Evolutionary conservation across 768 basidiomycete species (phyloP).

Genomic region (Coprinopsis marcescibilis): DNA sequence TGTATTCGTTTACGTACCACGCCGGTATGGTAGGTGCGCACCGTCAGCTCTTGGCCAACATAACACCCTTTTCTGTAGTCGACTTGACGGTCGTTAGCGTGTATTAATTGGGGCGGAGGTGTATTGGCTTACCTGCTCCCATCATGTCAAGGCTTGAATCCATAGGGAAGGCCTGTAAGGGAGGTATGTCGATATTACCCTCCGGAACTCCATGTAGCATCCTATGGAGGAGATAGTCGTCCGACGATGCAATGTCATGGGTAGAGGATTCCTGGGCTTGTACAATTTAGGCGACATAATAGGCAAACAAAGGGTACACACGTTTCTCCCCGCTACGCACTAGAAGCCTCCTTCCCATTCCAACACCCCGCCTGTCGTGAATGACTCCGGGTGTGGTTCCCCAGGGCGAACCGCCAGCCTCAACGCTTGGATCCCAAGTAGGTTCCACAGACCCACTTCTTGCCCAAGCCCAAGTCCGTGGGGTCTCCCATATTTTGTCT

Average conservation of each 20-base stretch:
- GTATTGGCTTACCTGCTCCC: constrained; percentile 72
- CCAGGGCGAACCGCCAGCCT: too few relatives aligned
- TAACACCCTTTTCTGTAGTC: constrained; percentile 98
- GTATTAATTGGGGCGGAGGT: constrained; percentile 6
- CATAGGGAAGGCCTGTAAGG: constrained; percentile 82
- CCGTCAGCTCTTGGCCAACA: constrained; percentile 95
- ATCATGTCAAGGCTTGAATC: constrained; percentile 94
- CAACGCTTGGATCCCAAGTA: constrained; percentile 49
- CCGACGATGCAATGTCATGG: constrained; percentile 46
- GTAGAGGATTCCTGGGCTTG: constrained; percentile 49
- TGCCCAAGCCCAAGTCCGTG: constrained; percentile 44
- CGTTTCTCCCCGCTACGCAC: constrained; percentile 66
- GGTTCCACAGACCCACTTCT: constrained; percentile 77
- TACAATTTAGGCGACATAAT: constrained; percentile 2
- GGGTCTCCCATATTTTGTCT: constrained; percentile 25
- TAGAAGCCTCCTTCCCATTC: constrained; percentile 74
- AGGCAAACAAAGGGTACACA: constrained; percentile 35
- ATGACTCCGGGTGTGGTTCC: constrained; percentile 47
- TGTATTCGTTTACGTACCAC: constrained; percentile 84
- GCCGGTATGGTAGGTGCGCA: constrained; percentile 94
- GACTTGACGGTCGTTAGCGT: constrained; percentile 36
- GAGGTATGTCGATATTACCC: constrained; percentile 68
- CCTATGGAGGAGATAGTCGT: constrained; percentile 73
- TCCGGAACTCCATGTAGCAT: constrained; percentile 85
- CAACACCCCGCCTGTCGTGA: constrained; percentile 61